phyloP scores from a whole-genome alignment of 805 yeast genomes.

The Clavispora santaluciae region DNA sequence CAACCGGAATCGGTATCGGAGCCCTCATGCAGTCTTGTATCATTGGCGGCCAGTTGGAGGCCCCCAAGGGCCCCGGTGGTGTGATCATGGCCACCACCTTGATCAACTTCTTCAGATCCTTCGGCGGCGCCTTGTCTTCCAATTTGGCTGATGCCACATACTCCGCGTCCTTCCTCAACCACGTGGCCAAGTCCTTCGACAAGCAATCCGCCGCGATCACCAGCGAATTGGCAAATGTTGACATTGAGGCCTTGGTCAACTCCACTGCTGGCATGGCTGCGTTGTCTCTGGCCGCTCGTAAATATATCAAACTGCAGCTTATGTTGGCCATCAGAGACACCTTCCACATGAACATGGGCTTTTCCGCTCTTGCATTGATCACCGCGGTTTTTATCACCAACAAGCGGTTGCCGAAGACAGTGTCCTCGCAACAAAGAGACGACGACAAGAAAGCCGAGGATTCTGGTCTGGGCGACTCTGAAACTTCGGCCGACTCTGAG shows the following conservation, averaged over 20 bases:
- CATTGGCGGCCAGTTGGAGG: conserved; percentile 42
- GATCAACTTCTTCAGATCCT: conserved; percentile 39
- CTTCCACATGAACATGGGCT: conserved; percentile 37
- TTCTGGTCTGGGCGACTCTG: no score
- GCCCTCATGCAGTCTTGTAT: conserved; percentile 42
- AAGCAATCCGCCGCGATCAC: conserved; percentile 13
- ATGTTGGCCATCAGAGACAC: conserved; percentile 38
- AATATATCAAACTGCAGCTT: conserved; percentile 22
- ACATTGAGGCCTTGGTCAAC: conserved; percentile 11
- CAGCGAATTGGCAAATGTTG: conserved; percentile 16
- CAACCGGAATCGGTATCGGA: conserved; percentile 47
- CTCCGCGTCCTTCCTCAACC: conserved; percentile 19
- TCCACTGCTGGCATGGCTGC: conserved; percentile 11
- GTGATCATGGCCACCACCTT: conserved; percentile 45
- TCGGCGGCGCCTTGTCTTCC: conserved; percentile 44
- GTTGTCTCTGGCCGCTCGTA: conserved; percentile 17
- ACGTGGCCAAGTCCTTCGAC: conserved; percentile 5
- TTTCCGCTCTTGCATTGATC: conserved; percentile 28
- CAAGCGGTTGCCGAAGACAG: conserved; percentile 32
- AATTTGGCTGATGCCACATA: conserved; percentile 40
- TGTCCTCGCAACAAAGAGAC: conserved; percentile 9
- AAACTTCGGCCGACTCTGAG: no score
- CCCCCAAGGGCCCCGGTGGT: conserved; percentile 49
- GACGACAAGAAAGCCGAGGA: conserved; percentile 1
- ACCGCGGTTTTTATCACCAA: conserved; percentile 35